These are phyloP conservation scores for Pneumocystis oryctolagi DNA, from an alignment of 1,139 yeast species.

Conservation along the genomic window DNA sequence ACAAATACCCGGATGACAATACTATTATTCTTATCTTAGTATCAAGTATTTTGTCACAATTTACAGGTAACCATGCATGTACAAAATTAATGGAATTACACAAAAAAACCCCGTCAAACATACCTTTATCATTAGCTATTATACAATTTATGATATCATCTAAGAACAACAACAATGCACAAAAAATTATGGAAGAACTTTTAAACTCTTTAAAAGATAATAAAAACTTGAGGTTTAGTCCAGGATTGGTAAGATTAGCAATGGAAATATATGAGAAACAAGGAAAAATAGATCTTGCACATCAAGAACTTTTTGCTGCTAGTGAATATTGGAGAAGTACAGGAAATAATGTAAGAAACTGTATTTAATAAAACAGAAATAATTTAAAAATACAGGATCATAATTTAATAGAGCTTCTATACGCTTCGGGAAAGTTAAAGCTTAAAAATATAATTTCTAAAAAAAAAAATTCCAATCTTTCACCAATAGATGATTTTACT, in stretches of 20 bases:
- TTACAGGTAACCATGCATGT: conserved; percentile 6
- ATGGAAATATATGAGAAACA: conserved; percentile 3
- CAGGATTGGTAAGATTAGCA: conserved; percentile 6
- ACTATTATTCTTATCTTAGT: conserved; percentile 2
- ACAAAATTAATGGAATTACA: conserved; percentile 9
- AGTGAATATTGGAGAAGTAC: conserved; percentile 2
- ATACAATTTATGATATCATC: conserved; percentile 32
- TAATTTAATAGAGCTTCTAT: not conserved
- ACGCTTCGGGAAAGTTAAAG: not conserved
- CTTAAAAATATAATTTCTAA: conserved; percentile 13
- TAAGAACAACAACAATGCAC: conserved; percentile 31
- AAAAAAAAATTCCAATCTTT: not conserved
- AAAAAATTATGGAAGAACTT: conserved; percentile 25
- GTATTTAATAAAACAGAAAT: conserved; percentile 17
- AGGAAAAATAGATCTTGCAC: not conserved
- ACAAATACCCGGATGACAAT: not conserved
- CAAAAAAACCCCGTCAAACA: conserved; percentile 15
- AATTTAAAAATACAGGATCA: conserved; percentile 8
- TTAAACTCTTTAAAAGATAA: conserved; percentile 18
- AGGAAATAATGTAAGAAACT: conserved; percentile 1
- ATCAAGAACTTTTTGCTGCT: conserved; percentile 2
- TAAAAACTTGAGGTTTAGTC: conserved; percentile 16
- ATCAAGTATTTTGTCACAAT: conserved; percentile 3
- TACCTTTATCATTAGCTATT: conserved; percentile 23
- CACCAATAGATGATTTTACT: not conserved